Conservation (phyloP, 1,284 basidiomycete genomes). For the Ganoderma multipileum region DNA sequence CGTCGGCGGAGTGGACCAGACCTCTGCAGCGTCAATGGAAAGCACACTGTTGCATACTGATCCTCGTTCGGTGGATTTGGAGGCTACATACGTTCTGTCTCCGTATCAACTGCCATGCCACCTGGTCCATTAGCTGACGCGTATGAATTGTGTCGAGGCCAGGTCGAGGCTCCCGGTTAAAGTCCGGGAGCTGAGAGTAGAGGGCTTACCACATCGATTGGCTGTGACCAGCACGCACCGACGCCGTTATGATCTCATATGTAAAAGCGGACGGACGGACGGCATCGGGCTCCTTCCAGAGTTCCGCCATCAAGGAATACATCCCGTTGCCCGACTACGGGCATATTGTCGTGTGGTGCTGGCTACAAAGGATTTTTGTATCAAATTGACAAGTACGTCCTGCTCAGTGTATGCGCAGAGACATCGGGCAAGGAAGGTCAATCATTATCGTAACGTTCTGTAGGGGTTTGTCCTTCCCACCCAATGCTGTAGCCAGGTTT, state of each 20-base stretch:
- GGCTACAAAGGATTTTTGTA: not conserved
- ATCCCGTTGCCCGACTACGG: not conserved
- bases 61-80: not conserved
- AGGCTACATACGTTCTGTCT: not conserved
- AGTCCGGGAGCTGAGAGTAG: slow-evolving; percentile 8
- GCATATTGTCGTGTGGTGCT: not conserved
- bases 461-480: not conserved
- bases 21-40: not conserved
- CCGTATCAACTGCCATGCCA: not conserved
- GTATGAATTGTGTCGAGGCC: not conserved
- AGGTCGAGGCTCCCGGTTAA: slow-evolving; percentile 14
- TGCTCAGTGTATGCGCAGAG: not conserved
- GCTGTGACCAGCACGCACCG: slow-evolving; percentile 16
- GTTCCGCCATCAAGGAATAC: not conserved
- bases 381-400: not conserved
- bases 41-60: not conserved
- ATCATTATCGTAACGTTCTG: not conserved
- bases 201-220: not conserved
- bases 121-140: not conserved
- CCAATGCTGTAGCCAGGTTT: not conserved
- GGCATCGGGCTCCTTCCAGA: not conserved
- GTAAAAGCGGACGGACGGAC: not conserved
- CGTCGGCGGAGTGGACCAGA: not conserved
- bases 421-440: not conserved
- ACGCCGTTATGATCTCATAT: not conserved